Evolutionary conservation across 1,139 yeast genomes (phyloP), one percentile per base, ranked within the genome.

Genomic region (Pichia terricola): DNA sequence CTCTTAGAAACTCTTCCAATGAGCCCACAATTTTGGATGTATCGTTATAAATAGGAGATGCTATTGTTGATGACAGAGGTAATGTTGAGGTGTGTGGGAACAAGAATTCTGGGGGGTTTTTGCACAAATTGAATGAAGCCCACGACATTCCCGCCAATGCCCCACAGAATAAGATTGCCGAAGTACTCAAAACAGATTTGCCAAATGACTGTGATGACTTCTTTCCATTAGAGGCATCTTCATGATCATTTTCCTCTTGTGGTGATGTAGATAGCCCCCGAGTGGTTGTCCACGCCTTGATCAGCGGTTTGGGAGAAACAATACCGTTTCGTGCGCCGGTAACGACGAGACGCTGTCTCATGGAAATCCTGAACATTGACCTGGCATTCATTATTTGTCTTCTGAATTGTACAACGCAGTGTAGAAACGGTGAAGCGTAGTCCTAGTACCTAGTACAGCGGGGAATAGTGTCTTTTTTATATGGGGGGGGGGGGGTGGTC

Each of bases 1-100:
- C 55, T 3, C 74, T 74, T 5, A 78, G 59, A 34, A 34, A 7
- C 7, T 16, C 50, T 7, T 56, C 53, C 40, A 79, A 59, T 52
- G 73, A 77, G 0, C 63, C 63, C 36, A 75, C 60, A 0, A 81
- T 81, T 8, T 42, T 38, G 9, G 43, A 40, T 7, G 58, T 35
- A 25, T 59, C 53, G 4, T 58, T 67, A 45, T 67, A 66, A 3
- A 41, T 35, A 3, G 69, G 68, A 0, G 64, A 45, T 30, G 33
- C 10, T 2, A 52, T 39, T 4, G 59, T 26, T 27, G 63, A 63
- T 1, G 43, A 26, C 9, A 67, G 50, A n/a, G 53, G 52, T 1
- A 67, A 56, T 1, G 60, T 61, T 1, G 70, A 66, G 1, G 65
- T 54, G 2, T 48, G 41, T 1, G 69, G 69, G 50, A 64, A 65